A percentile compares a stretch with the other conserved stretches of the same genome.
Evolutionary conservation across 306 rosid species (phyloP).

Genomic region (Quercus bicolor): DNA sequence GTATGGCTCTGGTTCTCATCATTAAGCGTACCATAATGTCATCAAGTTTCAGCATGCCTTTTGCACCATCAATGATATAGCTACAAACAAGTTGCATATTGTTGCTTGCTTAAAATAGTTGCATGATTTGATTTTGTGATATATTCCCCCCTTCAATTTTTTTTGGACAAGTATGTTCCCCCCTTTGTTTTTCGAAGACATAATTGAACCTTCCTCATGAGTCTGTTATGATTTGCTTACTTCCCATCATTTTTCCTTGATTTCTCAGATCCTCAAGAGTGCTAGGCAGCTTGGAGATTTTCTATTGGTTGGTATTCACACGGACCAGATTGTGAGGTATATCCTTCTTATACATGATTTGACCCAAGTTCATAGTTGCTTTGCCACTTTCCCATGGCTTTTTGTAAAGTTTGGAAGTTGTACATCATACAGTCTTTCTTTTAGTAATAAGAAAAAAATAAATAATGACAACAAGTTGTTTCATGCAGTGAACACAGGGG

Average conservation of each 20-base stretch:
- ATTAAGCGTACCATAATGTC: neutral
- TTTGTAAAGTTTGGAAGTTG: neutral
- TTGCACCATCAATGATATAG: neutral
- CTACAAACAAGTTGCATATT: conserved; percentile 9
- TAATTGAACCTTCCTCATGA: neutral
- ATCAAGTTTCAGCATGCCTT: neutral
- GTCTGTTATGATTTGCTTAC: conserved; percentile 4
- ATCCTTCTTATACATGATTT: conserved; percentile 10
- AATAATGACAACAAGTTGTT: conserved; percentile 9
- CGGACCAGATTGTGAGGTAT: conserved; percentile 87
- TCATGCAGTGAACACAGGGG: conserved; percentile 70
- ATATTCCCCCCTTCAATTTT: neutral
- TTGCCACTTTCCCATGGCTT: neutral
- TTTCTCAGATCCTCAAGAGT: conserved; percentile 72
- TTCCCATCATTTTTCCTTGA: conserved; percentile 16
- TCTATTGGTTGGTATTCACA: conserved; percentile 83
- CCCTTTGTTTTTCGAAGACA: neutral
- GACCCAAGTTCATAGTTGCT: conserved; percentile 5
- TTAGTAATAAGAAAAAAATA: neutral
- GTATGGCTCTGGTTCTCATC: neutral
- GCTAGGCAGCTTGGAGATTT: conserved; percentile 96
- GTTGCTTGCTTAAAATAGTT: neutral
- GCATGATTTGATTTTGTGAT: conserved; percentile 11
- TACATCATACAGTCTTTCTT: neutral
- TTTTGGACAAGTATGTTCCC: neutral